A percentile compares a stretch with the other conserved stretches of the same genome.
Evolutionary conservation across 2,329 filamentous ascomycete genomes (phyloP).

Genomic region (Phialophora tarda): DNA sequence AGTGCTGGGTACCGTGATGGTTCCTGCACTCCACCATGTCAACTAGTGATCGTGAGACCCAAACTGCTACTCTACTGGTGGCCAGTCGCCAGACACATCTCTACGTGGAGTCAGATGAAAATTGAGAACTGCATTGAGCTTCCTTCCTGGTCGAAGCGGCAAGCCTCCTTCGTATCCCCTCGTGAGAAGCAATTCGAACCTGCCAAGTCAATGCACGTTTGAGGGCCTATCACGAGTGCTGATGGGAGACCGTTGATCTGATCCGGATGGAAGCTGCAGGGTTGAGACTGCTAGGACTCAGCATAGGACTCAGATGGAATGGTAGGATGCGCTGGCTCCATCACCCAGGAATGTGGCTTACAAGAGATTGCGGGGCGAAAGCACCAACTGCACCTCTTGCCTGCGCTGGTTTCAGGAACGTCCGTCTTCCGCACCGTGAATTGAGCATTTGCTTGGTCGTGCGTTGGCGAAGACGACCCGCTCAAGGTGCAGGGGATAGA

Average conservation of each 20-base stretch:
- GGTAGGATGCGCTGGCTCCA: neutral
- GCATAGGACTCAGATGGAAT: neutral
- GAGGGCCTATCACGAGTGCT: neutral
- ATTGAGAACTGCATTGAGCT: neutral
- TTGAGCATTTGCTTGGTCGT: constrained; percentile 2
- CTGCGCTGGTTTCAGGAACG: neutral
- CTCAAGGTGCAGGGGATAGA: neutral
- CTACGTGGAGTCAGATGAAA: neutral
- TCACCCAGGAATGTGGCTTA: neutral
- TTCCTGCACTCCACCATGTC: neutral
- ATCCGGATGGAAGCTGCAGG: neutral
- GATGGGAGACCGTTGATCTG: neutral
- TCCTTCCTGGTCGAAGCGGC: neutral
- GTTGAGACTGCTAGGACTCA: neutral
- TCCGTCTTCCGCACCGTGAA: constrained; percentile 11
- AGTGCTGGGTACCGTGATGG: neutral
- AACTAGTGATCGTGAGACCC: neutral
- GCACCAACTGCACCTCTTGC: neutral
- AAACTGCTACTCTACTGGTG: neutral
- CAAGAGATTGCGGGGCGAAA: constrained; percentile 7
- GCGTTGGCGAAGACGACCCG: neutral
- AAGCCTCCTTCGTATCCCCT: neutral
- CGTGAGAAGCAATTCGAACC: constrained; percentile 9
- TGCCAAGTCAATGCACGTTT: constrained; percentile 6
- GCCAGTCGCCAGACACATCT: neutral